Base-by-base conservation (phyloP, 345 rosid species). In the Hibiscus syriacus region DNA sequence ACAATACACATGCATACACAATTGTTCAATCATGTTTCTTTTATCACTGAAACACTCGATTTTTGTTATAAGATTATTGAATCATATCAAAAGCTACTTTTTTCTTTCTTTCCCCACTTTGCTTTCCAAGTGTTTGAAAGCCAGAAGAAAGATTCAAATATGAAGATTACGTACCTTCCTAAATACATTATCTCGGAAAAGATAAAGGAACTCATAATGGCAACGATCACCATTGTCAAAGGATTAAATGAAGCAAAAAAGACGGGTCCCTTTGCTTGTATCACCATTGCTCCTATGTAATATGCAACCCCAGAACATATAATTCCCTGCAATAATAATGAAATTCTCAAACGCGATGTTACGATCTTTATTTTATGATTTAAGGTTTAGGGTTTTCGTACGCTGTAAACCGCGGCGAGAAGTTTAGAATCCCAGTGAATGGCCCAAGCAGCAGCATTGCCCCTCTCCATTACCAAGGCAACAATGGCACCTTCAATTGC, bases 381-480 rank as follows among this genome's bases (percentile, higher is more conserved):
- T 46, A 46, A 46, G n/a, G 16, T n/a, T 8, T 4, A 0, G 9
- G 19, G 19, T 6, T 64, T 61, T 54, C 96, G 86, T 83, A 92
- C 98, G 67, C 83, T 77, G 78, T 89, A 92, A 64, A 83, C 80
- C 14, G 81, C 87, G 4, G 96, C 87, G 14, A 82, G 63, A 19
- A 86, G 71, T 54, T 77, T 82, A 20, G 73, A 67, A 70, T 92
- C 98, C 55, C 85, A 79, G n/a, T 77, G 76, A 10, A 92, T 71
- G 20, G 88, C 23, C 98, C 98, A 92, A 11, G 72, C 84, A 7
- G 78, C 6, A n/a, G 83, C 45, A 22, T 82, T 80, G 45, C 80
- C 76, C 36, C 78, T 67, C 72, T 86, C 94, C 66, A 86, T 76
- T 3, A 73, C 74, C 9, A 92, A 61, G 6, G 94, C 90, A 5